phyloP scores from a whole-genome alignment of 805 yeast genomes.

The Candida berthetii region DNA sequence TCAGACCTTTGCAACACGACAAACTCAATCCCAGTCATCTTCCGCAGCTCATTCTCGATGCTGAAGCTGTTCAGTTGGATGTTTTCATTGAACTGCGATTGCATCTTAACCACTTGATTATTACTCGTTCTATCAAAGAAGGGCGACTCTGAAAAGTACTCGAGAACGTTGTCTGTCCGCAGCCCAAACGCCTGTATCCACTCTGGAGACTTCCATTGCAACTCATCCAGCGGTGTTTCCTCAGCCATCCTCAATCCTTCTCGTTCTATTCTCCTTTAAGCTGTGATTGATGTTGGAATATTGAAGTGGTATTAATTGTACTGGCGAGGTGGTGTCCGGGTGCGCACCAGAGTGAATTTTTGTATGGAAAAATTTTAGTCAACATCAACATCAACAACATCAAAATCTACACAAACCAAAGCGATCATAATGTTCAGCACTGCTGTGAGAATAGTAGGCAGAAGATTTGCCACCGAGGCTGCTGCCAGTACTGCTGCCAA shows the following conservation, averaged over 20 bases:
- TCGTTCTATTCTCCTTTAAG: too few relatives aligned
- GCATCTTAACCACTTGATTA: conserved; percentile 95
- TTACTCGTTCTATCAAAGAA: conserved; percentile 92
- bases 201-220: conserved; percentile 97
- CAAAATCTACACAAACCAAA: too few relatives aligned
- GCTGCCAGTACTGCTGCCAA: conserved; percentile 1
- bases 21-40: conserved; percentile 85
- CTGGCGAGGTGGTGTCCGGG: too few relatives aligned
- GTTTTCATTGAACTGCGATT: conserved; percentile 70
- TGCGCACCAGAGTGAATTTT: not conserved
- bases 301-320: too few relatives aligned
- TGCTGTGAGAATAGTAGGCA: not conserved
- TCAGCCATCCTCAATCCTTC: conserved; percentile 9
- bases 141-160: conserved; percentile 90
- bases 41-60: conserved; percentile 52
- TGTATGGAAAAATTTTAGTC: not conserved
- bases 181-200: conserved; percentile 91
- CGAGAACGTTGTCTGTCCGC: conserved; percentile 84
- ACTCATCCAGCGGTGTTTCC: conserved; percentile 59
- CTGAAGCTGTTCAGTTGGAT: conserved; percentile 24
- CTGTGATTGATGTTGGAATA: too few relatives aligned
- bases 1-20: conserved; percentile 69
- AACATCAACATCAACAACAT: too few relatives aligned
- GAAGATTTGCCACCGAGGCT: not conserved
- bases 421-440: not conserved